phyloP scores from a whole-genome alignment of 1,139 yeast genomes.

The Yamadazyma mexicana region DNA sequence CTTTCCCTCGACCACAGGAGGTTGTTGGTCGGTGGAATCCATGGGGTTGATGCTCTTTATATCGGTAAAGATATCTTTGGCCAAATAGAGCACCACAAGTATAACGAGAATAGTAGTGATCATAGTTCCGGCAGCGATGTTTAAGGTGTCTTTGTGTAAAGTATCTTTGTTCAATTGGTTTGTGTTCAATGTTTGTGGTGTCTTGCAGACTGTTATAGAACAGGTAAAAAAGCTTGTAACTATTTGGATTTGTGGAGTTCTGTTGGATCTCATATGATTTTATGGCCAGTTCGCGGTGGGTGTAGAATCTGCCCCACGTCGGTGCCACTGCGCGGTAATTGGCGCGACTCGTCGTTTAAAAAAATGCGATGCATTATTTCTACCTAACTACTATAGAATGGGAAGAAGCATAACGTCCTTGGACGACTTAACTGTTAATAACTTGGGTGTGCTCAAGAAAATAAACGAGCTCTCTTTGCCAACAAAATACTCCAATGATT shows the following conservation, averaged over 20 bases:
- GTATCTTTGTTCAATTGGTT: too few relatives aligned
- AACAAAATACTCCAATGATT: constrained; percentile 40
- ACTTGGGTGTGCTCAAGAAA: constrained; percentile 51
- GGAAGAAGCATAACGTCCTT: constrained; percentile 43
- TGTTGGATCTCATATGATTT: too few relatives aligned
- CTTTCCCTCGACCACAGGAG: constrained; percentile 71
- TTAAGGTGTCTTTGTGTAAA: neutral
- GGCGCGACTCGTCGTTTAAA: too few relatives aligned
- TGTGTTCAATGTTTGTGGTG: too few relatives aligned
- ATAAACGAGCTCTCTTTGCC: constrained; percentile 48
- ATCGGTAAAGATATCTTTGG: constrained; percentile 23
- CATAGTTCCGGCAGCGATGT: constrained; percentile 14
- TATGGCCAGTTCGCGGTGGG: too few relatives aligned
- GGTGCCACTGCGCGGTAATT: too few relatives aligned
- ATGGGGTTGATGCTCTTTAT: constrained; percentile 15
- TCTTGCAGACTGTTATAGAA: too few relatives aligned
- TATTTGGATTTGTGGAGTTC: too few relatives aligned
- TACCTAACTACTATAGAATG: too few relatives aligned
- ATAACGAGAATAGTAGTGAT: constrained; percentile 26
- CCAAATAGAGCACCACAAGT: constrained; percentile 22
- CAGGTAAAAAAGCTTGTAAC: too few relatives aligned
- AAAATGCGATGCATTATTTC: too few relatives aligned
- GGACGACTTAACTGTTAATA: constrained; percentile 57
- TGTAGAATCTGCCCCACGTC: too few relatives aligned
- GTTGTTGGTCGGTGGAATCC: constrained; percentile 23